These are phyloP conservation scores for Colletotrichum liaoningense DNA, from an alignment of 2,329 filamentous ascomycete genomes.

Conservation along the genomic window DNA sequence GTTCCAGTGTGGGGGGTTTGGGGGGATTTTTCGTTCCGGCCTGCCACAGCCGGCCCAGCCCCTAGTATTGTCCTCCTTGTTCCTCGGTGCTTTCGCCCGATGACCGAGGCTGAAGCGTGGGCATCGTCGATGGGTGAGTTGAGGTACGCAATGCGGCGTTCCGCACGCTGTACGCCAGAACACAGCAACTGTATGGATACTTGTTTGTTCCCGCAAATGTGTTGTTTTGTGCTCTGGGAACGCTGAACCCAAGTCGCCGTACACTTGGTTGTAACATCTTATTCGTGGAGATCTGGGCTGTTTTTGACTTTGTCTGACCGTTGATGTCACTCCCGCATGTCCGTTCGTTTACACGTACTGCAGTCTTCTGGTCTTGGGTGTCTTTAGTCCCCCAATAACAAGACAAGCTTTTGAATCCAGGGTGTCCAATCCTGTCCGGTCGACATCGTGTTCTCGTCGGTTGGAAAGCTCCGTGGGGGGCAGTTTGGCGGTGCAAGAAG, in stretches of 20 bases:
- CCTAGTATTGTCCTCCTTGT: background rate
- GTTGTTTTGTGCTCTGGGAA: background rate
- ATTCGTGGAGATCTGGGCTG: background rate
- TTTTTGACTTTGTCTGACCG: slow-evolving; percentile 1
- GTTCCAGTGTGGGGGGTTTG: slow-evolving; percentile 14
- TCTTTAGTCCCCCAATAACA: background rate
- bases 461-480: background rate
- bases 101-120: slow-evolving; percentile 16
- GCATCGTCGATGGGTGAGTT: background rate
- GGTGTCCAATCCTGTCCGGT: background rate
- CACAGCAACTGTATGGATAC: background rate
- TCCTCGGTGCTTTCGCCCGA: slow-evolving; percentile 11
- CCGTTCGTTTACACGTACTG: background rate
- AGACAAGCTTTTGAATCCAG: background rate
- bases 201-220: background rate
- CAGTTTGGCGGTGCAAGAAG: background rate
- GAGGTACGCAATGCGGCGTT: too few relatives aligned
- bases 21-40: background rate
- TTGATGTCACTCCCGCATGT: background rate
- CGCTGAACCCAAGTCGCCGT: background rate
- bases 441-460: background rate
- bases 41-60: background rate
- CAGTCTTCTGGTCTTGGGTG: background rate
- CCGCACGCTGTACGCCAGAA: background rate
- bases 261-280: background rate